Conservation (phyloP, 805 yeast species). For the Maudiozyma turicensis region DNA sequence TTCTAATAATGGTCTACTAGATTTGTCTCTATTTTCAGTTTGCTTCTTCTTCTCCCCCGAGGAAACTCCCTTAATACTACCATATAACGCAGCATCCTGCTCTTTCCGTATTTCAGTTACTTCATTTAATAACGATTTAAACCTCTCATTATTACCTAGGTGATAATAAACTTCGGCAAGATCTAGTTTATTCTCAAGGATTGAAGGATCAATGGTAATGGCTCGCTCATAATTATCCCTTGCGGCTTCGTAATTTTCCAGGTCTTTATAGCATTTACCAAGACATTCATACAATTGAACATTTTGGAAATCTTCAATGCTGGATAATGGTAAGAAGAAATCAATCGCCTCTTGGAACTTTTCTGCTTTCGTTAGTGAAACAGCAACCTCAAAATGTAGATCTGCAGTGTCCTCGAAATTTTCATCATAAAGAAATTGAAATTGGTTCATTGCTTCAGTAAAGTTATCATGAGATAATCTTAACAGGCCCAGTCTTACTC, state of each 20-base stretch:
- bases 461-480: constrained; percentile 55
- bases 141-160: constrained; percentile 49
- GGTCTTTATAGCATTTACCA: constrained; percentile 70
- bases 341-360: constrained; percentile 67
- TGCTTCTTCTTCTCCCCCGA: neutral
- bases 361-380: constrained; percentile 58
- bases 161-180: constrained; percentile 75
- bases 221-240: constrained; percentile 47
- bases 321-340: constrained; percentile 48
- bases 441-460: constrained; percentile 67
- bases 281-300: constrained; percentile 42
- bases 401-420: constrained; percentile 59
- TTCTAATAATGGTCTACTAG: constrained; percentile 26
- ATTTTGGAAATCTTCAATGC: constrained; percentile 42
- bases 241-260: constrained; percentile 60
- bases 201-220: constrained; percentile 47
- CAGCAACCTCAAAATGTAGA: constrained; percentile 67
- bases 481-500: constrained; percentile 69
- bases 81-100: constrained; percentile 18
- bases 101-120: constrained; percentile 36
- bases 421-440: constrained; percentile 45
- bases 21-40: constrained; percentile 1
- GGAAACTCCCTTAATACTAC: constrained; percentile 6
- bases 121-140: constrained; percentile 44
- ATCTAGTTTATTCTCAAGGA: constrained; percentile 64